phyloP scores from a whole-genome alignment of 1,284 basidiomycete species.

The Ustilago cynodontis region DNA sequence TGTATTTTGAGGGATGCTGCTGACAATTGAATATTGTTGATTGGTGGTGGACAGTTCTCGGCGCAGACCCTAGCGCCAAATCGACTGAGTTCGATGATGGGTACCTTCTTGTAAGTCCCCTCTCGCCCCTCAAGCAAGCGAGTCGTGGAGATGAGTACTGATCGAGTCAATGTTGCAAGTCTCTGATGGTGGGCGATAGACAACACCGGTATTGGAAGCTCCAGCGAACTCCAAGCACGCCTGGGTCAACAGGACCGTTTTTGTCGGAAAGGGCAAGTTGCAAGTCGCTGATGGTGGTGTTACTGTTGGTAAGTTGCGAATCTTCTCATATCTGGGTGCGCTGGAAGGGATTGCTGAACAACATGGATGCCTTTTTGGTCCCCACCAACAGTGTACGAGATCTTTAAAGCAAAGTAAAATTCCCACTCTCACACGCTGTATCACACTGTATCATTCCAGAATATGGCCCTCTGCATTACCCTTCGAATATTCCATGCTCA shows the following conservation, averaged over 20 bases:
- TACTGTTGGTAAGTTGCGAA: slow-evolving; percentile 25
- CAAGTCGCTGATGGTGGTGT: slow-evolving; percentile 20
- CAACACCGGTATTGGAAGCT: slow-evolving; percentile 37
- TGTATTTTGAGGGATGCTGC: not conserved
- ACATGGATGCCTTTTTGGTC: too few species aligned
- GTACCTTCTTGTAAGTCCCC: slow-evolving; percentile 34
- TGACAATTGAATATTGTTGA: not conserved
- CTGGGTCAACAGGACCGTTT: slow-evolving; percentile 49
- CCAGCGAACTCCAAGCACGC: slow-evolving; percentile 37
- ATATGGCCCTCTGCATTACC: too few species aligned
- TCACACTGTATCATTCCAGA: too few species aligned
- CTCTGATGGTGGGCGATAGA: slow-evolving; percentile 1
- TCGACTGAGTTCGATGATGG: slow-evolving; percentile 44
- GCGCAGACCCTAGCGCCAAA: slow-evolving; percentile 24
- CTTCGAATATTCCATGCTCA: too few species aligned
- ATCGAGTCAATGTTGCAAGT: not conserved
- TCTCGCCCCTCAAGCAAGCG: too few species aligned
- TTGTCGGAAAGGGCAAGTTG: slow-evolving; percentile 45
- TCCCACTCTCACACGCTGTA: not conserved
- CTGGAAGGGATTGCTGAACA: too few species aligned
- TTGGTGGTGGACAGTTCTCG: slow-evolving; percentile 19
- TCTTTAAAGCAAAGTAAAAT: slow-evolving; percentile 37
- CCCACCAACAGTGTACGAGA: slow-evolving; percentile 29
- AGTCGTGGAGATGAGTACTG: not conserved
- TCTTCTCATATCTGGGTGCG: too few species aligned